phyloP scores from a whole-genome alignment of 2,329 filamentous ascomycete genomes.

The Apiospora kogelbergensis region DNA sequence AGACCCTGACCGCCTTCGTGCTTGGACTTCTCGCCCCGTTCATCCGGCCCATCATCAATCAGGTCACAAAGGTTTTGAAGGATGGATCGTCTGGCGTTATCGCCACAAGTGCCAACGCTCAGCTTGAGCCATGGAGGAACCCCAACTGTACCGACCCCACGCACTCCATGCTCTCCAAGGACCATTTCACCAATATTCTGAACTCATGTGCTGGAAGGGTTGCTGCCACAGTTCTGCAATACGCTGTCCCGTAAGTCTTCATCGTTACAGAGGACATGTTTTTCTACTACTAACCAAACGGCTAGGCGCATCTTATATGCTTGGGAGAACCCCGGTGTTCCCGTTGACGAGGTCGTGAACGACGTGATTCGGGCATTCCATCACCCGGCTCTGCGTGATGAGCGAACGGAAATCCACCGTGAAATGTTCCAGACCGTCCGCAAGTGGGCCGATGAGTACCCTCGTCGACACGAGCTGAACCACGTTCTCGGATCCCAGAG shows the following conservation, averaged over 20 bases:
- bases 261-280: not conserved
- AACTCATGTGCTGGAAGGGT: slow-evolving; percentile 77
- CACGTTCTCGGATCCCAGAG: slow-evolving; percentile 78
- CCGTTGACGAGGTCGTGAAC: slow-evolving; percentile 78
- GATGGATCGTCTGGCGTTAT: slow-evolving; percentile 75
- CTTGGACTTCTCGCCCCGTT: slow-evolving; percentile 90
- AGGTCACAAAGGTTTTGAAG: slow-evolving; percentile 82
- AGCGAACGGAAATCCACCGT: slow-evolving; percentile 74
- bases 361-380: slow-evolving; percentile 86
- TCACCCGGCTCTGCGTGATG: slow-evolving; percentile 80
- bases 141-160: slow-evolving; percentile 74
- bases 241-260: slow-evolving; percentile 69
- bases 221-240: slow-evolving; percentile 76
- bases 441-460: slow-evolving; percentile 72
- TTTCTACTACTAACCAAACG: slow-evolving; percentile 23
- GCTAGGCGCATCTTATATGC: slow-evolving; percentile 77
- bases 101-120: slow-evolving; percentile 67
- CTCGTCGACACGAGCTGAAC: slow-evolving; percentile 68
- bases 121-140: slow-evolving; percentile 80
- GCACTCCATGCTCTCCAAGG: slow-evolving; percentile 80
- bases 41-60: slow-evolving; percentile 85
- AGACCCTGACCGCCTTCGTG: slow-evolving; percentile 89
- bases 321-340: slow-evolving; percentile 84
- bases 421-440: slow-evolving; percentile 88
- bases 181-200: slow-evolving; percentile 78